Conservation (phyloP, 1,284 basidiomycete species). For the Rhodotorula sp. region DNA sequence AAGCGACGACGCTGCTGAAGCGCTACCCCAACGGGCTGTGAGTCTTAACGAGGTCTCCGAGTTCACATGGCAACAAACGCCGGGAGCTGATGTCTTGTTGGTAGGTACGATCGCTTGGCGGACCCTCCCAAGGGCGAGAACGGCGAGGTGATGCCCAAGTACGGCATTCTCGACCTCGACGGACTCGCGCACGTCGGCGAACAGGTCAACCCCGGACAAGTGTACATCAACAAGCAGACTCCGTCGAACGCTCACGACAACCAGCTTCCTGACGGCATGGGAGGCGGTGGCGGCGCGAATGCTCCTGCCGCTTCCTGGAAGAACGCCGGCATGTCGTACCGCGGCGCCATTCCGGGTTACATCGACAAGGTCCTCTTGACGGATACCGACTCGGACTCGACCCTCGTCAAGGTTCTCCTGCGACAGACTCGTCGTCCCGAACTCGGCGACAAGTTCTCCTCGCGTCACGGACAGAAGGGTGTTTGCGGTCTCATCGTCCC, state of each 20-base stretch:
- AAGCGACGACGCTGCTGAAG: conserved; percentile 88
- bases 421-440: conserved; percentile 95
- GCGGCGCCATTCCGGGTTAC: conserved; percentile 85
- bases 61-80: not conserved
- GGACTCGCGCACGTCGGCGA: conserved; percentile 94
- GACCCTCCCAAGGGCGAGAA: conserved; percentile 80
- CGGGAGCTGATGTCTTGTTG: too few species aligned
- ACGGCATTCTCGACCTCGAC: conserved; percentile 85
- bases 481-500: conserved; percentile 98
- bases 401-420: conserved; percentile 97
- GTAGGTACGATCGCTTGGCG: conserved; percentile 85
- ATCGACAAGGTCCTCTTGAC: conserved; percentile 98
- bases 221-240: conserved; percentile 96
- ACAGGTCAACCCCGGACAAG: conserved; percentile 85
- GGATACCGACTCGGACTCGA: conserved; percentile 89
- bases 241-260: conserved; percentile 79
- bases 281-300: conserved; percentile 41
- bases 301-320: conserved; percentile 71
- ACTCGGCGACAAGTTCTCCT: conserved; percentile 98
- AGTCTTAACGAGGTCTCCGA: conserved; percentile 51
- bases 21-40: conserved; percentile 97
- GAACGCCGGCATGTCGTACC: conserved; percentile 85
- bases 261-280: conserved; percentile 23
- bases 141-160: conserved; percentile 71
- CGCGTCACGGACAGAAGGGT: conserved; percentile 97